These are phyloP conservation scores for Beauveria sp. DNA, from an alignment of 2,329 filamentous ascomycete genomes.

Conservation along the genomic window DNA sequence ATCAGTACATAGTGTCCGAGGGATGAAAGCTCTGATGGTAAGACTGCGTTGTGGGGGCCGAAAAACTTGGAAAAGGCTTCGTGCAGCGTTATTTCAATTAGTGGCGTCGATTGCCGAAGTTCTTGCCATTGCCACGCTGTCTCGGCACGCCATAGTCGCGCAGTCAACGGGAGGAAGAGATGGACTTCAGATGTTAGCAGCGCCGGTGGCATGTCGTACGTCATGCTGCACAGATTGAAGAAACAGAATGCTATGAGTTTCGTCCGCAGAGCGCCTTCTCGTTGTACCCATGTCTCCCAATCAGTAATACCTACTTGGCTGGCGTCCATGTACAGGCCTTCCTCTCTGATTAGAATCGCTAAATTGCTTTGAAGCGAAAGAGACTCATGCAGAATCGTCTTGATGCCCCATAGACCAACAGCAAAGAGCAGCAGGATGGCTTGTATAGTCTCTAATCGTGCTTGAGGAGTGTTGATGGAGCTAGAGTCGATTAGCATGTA, in stretches of 20 bases:
- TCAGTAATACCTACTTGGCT: conserved; percentile 38
- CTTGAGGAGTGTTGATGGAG: conserved; percentile 51
- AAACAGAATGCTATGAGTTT: conserved; percentile 55
- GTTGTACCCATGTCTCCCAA: conserved; percentile 53
- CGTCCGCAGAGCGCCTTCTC: conserved; percentile 49
- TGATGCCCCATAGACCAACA: conserved; percentile 53
- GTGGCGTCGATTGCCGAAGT: conserved; percentile 41
- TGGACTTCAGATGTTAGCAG: conserved; percentile 53
- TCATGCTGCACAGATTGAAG: conserved; percentile 55
- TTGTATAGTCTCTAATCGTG: conserved; percentile 57
- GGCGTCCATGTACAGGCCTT: conserved; percentile 43
- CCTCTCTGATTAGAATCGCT: conserved; percentile 50
- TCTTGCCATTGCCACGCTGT: conserved; percentile 54
- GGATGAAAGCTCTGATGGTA: conserved; percentile 45
- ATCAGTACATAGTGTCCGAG: conserved; percentile 66
- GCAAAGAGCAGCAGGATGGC: conserved; percentile 54
- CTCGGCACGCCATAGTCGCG: conserved; percentile 50
- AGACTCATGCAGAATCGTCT: conserved; percentile 52
- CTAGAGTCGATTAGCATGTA: conserved; percentile 22
- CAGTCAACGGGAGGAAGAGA: conserved; percentile 45
- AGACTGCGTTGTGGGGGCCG: conserved; percentile 40
- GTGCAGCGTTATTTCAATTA: conserved; percentile 46
- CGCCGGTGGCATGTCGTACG: conserved; percentile 52
- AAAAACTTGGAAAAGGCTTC: conserved; percentile 50
- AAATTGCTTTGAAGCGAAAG: conserved; percentile 52